Evolutionary conservation across 2,329 filamentous ascomycete species (phyloP).

Genomic region (Cladosporium cucumerinum): DNA sequence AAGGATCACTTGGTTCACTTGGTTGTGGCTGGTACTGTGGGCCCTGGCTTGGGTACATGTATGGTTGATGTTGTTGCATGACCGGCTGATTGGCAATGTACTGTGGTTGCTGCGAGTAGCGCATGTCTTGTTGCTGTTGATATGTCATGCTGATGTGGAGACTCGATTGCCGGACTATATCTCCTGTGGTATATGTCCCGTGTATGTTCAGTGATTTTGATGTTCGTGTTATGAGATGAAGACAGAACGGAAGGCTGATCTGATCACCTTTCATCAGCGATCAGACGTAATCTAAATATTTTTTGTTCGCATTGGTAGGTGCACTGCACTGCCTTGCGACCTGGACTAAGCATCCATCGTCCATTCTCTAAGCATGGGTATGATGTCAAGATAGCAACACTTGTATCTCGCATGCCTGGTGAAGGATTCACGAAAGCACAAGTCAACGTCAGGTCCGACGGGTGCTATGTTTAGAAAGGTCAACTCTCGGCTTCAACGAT

Average conservation of each 20-base stretch:
- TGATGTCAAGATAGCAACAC: background rate
- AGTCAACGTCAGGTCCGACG: background rate
- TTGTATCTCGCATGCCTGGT: background rate
- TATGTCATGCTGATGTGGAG: background rate
- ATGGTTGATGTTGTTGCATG: constrained; percentile 1
- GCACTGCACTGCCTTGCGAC: background rate
- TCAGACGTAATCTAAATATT: background rate
- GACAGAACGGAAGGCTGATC: background rate
- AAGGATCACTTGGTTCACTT: background rate
- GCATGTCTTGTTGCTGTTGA: constrained; percentile 5
- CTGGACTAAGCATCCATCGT: background rate
- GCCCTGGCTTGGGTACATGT: background rate
- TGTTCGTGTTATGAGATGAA: background rate
- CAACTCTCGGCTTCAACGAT: background rate
- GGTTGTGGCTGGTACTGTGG: background rate
- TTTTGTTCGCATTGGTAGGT: background rate
- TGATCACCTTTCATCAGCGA: background rate
- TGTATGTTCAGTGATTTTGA: background rate
- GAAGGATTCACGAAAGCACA: background rate
- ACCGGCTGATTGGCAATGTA: background rate
- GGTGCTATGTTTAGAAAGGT: constrained; percentile 1
- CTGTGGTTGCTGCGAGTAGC: constrained; percentile 3
- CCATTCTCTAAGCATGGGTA: background rate
- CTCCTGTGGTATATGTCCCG: background rate
- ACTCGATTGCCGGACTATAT: background rate